A percentile compares a stretch with the other conserved stretches of the same genome.
Conservation (phyloP, 345 rosid species). For the Xanthoceras sorbifolium region DNA sequence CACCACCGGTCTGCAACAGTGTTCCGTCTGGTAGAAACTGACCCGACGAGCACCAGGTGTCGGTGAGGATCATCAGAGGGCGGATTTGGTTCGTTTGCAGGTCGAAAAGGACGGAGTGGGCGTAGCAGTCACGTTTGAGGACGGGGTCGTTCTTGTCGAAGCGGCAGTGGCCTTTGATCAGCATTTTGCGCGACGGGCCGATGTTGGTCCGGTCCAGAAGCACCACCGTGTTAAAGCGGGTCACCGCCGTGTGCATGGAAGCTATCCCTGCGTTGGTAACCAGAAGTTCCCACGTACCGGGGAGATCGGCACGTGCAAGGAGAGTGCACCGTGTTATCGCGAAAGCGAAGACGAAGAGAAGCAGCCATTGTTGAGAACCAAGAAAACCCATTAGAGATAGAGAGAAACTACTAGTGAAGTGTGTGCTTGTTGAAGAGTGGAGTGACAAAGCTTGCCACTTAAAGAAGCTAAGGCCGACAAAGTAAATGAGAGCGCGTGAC, state of each 20-base stretch:
- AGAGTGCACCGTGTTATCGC: not conserved
- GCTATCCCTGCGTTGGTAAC: constrained; percentile 75
- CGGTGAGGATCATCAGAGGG: constrained; percentile 65
- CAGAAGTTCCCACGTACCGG: constrained; percentile 83
- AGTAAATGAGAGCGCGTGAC: not conserved
- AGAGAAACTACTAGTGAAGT: not conserved
- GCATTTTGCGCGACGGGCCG: constrained; percentile 70
- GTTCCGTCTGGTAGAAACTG: constrained; percentile 72
- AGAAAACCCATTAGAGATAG: constrained; percentile 16
- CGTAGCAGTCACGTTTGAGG: constrained; percentile 76
- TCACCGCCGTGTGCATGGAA: constrained; percentile 96
- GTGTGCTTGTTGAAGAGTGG: not conserved
- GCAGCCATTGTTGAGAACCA: constrained; percentile 15
- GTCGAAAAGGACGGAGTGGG: constrained; percentile 64
- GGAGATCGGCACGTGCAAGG: constrained; percentile 48
- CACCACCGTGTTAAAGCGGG: constrained; percentile 91
- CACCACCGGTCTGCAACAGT: constrained; percentile 78
- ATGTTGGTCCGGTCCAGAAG: constrained; percentile 86
- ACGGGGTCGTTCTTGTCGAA: constrained; percentile 46
- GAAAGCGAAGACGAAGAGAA: constrained; percentile 8
- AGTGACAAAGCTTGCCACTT: not conserved
- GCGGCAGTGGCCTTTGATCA: constrained; percentile 63
- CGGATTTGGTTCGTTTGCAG: constrained; percentile 51
- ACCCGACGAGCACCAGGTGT: constrained; percentile 84
- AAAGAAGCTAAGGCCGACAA: not conserved